Conservation (phyloP, 2,329 filamentous ascomycete species). For the Colletotrichum orbiculare region DNA sequence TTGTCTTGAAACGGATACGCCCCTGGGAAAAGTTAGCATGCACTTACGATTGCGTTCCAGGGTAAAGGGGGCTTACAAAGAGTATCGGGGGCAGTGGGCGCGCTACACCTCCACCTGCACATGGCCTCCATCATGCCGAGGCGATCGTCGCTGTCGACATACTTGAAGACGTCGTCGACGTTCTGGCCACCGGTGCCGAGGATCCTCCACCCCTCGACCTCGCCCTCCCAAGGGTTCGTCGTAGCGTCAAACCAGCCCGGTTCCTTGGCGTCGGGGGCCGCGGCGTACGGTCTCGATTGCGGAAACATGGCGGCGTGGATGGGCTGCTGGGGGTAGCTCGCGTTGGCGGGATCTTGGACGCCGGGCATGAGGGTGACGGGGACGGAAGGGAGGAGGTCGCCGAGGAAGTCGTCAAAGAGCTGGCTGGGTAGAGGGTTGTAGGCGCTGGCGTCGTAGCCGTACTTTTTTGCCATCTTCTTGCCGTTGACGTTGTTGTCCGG, state of each 20-base stretch:
- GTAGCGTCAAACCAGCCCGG: constrained; percentile 86
- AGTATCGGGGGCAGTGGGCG: constrained; percentile 95
- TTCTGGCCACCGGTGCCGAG: constrained; percentile 92
- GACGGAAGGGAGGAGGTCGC: constrained; percentile 83
- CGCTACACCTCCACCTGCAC: constrained; percentile 89
- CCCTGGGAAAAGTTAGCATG: constrained; percentile 63
- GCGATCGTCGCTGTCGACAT: constrained; percentile 81
- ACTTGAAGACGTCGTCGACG: constrained; percentile 92
- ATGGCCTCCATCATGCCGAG: constrained; percentile 94
- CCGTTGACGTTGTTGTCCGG: constrained; percentile 53
- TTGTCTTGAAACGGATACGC: constrained; percentile 96
- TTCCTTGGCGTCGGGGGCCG: constrained; percentile 53
- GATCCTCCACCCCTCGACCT: constrained; percentile 89
- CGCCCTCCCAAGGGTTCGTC: constrained; percentile 93
- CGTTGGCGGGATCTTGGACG: constrained; percentile 85
- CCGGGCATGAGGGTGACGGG: constrained; percentile 92
- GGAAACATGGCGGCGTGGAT: constrained; percentile 95
- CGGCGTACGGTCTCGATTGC: constrained; percentile 78
- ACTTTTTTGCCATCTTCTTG: constrained; percentile 77
- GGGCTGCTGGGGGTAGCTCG: constrained; percentile 90
- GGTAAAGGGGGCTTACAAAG: constrained; percentile 74
- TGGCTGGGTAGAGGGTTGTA: constrained; percentile 90
- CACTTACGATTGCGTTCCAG: not conserved
- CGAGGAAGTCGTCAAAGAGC: constrained; percentile 85
- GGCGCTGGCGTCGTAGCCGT: constrained; percentile 89